Evolutionary conservation across 306 rosid species (phyloP), one percentile per base, ranked within the genome.

Genomic region (Rosa chinensis): DNA sequence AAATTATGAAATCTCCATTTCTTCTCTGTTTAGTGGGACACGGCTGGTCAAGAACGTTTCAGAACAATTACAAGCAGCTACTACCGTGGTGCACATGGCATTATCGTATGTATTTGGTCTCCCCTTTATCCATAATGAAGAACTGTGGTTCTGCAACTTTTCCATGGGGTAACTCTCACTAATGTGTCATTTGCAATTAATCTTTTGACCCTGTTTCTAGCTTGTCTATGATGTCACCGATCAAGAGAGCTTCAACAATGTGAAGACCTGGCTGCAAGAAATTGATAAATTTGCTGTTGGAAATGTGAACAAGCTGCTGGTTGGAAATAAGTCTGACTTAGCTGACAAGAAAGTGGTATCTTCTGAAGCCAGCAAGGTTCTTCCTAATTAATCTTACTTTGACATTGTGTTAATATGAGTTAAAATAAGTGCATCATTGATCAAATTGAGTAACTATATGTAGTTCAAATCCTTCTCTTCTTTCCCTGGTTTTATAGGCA

Each of bases 81-180:
- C 90, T 91, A 91, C 77, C 96, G 92, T 45, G 96, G 96, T 66
- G 96, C 96, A 82, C 93, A 91, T 78, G 96, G 96, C 84, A 91
- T 91, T 75, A 89, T 91, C 43, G 93, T 89, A 81, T 81, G 93
- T 62, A 58, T 58, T 18, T 10, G 48, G n/a, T 43, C 48, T 7
- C 70, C 35, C 4, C 61, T n/a, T 32, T n/a, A 44, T 78, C 6
- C 21, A 5, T 40, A 55, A 39, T 13, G 50, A 42, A 67, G 25
- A 48, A 23, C 23, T 50, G 17, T 14, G 37, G 48, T 56, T 70
- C 3, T 70, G n/a, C 32, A 56, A 70, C 53, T 18, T 69, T 43
- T 59, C 14, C 42, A 1, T 52, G 53, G 32, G 25, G 6, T 43
- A 4, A 3, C 66, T 10, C 16, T 35, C 21, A 37, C 18, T 44